Evolutionary conservation across 1,284 basidiomycete species (phyloP), one percentile per base, ranked within the genome.

Genomic region (Vanrija pseudolonga): DNA sequence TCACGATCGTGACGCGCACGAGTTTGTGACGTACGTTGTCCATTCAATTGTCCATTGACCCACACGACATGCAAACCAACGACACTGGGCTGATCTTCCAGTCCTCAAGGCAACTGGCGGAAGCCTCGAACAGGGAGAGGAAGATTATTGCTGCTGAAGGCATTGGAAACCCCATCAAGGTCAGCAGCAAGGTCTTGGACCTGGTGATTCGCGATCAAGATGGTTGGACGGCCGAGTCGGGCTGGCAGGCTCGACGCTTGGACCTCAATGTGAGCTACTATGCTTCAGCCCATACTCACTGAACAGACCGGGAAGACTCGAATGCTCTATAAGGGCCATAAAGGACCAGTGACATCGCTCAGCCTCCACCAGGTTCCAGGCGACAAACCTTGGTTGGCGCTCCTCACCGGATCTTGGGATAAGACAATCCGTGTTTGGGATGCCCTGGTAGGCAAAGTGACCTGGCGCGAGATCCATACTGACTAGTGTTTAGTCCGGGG

Each of bases 391-490:
- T 60, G 64, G 56, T 28, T 59, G 11, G 53, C 57, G 7, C 75
- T 96, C 37, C 81, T 94, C 57, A 90, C 89, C 41, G 90, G 88
- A 19, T 91, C 91, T 41, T 96, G 92, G 92, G 92, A 96, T 72
- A 86, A 87, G 88, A 85, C 85, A 0, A 87, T 95, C 70, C 86
- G 85, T 67, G 60, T 91, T 2, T 96, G 91, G 92, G 80, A 92
- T 66, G 82, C 82, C 4, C 69, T 83, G 64, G 91, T 90, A 64
- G 50, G 83, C 65, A 53, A 46, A 43, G 46, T 39, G 44, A 44
- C 52, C 32, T 26, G 15, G 14, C 11, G 18, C 39, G 19, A 12
- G 32, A 15, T 32, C 32, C 12, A 14, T 12, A 12, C 32, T 32
- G 32, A 32, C 46, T 39, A 0, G 45, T 3, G 2, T 5, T 5